These are phyloP conservation scores for Dillenia suffruticosa DNA, from an alignment of 164 flowering plant species.

Conservation along the genomic window DNA sequence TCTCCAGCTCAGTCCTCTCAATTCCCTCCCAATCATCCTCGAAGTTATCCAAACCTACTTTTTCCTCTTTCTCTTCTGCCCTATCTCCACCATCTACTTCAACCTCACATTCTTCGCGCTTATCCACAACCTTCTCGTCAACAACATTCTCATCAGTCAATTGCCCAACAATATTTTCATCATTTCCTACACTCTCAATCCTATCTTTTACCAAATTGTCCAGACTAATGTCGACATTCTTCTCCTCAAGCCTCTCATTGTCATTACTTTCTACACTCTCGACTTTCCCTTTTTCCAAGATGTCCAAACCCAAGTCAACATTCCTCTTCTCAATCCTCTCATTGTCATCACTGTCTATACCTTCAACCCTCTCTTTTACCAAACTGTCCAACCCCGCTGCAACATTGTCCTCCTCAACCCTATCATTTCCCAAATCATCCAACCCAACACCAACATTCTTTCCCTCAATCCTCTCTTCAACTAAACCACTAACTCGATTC, in stretches of 20 bases:
- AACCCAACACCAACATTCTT: neutral
- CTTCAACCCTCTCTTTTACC: constrained; percentile 3
- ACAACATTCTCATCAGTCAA: constrained; percentile 7
- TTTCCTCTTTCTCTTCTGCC: constrained; percentile 8
- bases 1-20: constrained; percentile 72
- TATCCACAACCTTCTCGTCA: constrained; percentile 3
- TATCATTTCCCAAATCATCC: too few species aligned
- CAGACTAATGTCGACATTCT: neutral
- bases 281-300: neutral
- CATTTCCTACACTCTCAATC: neutral
- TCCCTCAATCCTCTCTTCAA: constrained; percentile 1
- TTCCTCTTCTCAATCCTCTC: constrained; percentile 10
- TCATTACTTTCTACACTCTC: constrained; percentile 3
- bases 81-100: constrained; percentile 1
- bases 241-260: neutral
- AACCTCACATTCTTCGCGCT: neutral
- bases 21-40: constrained; percentile 95
- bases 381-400: neutral
- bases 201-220: constrained; percentile 9
- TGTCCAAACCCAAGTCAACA: neutral
- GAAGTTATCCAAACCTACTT: constrained; percentile 18
- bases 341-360: constrained; percentile 7
- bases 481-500: neutral
- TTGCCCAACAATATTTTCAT: constrained; percentile 11
- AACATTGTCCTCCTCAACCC: neutral